phyloP scores from a whole-genome alignment of 129 eudicot species.

The Mikania micrantha region DNA sequence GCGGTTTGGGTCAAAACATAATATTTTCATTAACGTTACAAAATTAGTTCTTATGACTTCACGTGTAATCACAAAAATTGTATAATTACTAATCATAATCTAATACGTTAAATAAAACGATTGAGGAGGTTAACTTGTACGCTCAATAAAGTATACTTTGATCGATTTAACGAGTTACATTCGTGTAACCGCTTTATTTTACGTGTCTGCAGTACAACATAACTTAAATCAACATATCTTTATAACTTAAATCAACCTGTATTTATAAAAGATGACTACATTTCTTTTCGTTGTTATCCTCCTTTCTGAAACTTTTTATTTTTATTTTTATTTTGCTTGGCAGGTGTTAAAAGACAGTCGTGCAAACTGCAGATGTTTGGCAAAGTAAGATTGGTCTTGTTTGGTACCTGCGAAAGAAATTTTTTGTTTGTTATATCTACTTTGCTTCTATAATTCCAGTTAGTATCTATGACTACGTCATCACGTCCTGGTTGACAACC shows the following conservation, averaged over 20 bases:
- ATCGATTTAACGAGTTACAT: background rate
- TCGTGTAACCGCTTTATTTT: background rate
- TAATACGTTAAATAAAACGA: background rate
- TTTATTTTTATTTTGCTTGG: background rate
- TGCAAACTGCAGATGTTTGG: constrained; percentile 69
- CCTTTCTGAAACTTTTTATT: background rate
- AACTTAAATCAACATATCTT: background rate
- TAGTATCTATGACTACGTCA: no score
- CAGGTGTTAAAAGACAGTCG: constrained; percentile 66
- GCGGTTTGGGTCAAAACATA: background rate
- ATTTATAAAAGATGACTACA: no score
- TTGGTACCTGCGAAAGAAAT: background rate
- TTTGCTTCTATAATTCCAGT: constrained; percentile 12
- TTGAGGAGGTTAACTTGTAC: background rate
- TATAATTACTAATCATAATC: background rate
- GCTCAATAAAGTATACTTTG: background rate
- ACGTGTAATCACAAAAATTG: background rate
- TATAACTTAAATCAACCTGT: no score
- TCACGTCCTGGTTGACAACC: background rate
- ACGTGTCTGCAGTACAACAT: background rate
- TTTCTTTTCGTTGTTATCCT: background rate
- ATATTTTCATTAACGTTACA: background rate
- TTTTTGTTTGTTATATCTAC: background rate
- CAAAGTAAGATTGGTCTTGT: constrained; percentile 26
- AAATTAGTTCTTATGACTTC: background rate